These are phyloP conservation scores for Penicillium argentinense DNA, from an alignment of 495 filamentous ascomycete species.

Conservation along the genomic window DNA sequence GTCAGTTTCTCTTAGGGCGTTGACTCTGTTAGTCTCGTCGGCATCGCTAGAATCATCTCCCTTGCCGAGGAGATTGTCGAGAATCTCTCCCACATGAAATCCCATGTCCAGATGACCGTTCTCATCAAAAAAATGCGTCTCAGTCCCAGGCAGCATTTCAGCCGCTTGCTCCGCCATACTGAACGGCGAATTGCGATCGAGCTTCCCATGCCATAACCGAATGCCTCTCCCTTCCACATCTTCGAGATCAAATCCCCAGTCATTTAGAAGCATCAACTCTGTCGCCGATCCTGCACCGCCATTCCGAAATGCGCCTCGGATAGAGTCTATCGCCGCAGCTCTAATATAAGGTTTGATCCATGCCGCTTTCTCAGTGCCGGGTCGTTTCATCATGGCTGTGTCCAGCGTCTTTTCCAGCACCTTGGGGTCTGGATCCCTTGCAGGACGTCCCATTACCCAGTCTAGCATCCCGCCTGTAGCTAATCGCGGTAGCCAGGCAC, in stretches of 20 bases:
- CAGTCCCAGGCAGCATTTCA: neutral
- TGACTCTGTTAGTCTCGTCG: too few relatives aligned
- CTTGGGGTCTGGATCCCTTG: constrained; percentile 1
- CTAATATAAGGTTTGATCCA: neutral
- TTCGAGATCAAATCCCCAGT: constrained; percentile 9
- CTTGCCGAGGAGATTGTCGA: constrained; percentile 3
- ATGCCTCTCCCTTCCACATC: constrained; percentile 5
- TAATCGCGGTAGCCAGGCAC: constrained; percentile 7
- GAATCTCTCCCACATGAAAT: constrained; percentile 3
- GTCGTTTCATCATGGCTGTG: neutral
- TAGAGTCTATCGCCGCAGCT: neutral
- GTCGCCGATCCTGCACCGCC: neutral
- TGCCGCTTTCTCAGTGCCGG: neutral
- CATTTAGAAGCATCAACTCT: constrained; percentile 6
- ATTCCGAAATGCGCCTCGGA: constrained; percentile 7
- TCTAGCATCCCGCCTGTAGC: constrained; percentile 2
- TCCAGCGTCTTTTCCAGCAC: constrained; percentile 4
- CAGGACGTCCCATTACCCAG: constrained; percentile 1
- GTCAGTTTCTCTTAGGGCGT: too few relatives aligned
- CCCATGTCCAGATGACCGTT: constrained; percentile 9
- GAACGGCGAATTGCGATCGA: constrained; percentile 8
- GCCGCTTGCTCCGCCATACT: constrained; percentile 12
- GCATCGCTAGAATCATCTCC: too few relatives aligned
- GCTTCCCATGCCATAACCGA: constrained; percentile 11
- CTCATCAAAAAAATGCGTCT: constrained; percentile 5